Conservation (phyloP, 75 land plant species). For the Selaginella moellendorffii region DNA sequence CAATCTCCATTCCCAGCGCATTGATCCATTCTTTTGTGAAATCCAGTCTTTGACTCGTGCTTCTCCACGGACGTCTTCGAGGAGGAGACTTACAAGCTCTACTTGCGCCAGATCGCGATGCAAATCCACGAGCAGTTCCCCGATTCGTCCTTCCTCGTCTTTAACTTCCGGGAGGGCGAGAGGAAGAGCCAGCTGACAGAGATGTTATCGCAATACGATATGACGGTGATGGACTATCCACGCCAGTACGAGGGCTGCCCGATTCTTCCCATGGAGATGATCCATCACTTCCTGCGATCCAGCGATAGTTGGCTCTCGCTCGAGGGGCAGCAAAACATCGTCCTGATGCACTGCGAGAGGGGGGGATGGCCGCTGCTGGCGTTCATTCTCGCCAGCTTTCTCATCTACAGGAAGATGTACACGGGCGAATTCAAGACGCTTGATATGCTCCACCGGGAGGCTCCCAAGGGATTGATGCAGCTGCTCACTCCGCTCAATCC, state of each 20-base stretch:
- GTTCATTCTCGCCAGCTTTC: conserved; percentile 74
- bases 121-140: conserved; percentile 63
- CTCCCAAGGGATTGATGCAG: conserved; percentile 76
- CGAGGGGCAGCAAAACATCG: conserved; percentile 55
- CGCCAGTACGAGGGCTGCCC: conserved; percentile 90
- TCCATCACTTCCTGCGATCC: conserved; percentile 87
- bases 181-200: conserved; percentile 45
- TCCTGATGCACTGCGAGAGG: conserved; percentile 90
- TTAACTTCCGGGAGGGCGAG: conserved; percentile 71
- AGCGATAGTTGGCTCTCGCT: conserved; percentile 91
- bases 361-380: conserved; percentile 96
- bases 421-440: conserved; percentile 77
- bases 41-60: conserved; percentile 85
- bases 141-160: conserved; percentile 76
- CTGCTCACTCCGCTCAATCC: conserved; percentile 77
- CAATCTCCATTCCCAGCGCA: not conserved
- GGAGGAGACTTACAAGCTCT: conserved; percentile 58
- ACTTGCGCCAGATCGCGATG: conserved; percentile 56
- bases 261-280: conserved; percentile 70
- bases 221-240: conserved; percentile 98
- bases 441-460: conserved; percentile 83
- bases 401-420: conserved; percentile 70
- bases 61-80: conserved; percentile 73
- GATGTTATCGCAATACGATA: conserved; percentile 60
- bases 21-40: not conserved